phyloP scores from a whole-genome alignment of 208 protist species.

The Trypanosoma scelopori region DNA sequence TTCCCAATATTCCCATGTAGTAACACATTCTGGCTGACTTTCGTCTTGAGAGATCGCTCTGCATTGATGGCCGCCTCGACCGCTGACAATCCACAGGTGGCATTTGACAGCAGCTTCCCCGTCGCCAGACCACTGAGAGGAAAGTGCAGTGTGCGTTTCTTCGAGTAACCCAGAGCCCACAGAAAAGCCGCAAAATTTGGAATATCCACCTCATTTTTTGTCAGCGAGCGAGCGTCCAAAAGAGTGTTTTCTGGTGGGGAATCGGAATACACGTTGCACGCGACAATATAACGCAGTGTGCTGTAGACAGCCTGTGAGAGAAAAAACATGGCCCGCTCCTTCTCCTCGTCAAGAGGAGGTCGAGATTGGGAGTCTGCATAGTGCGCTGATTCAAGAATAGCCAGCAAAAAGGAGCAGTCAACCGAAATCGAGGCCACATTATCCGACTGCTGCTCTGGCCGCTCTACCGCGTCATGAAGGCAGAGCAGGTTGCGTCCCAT shows the following conservation, averaged over 20 bases:
- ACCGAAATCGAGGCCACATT: constrained; percentile 38
- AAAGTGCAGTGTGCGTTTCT: constrained; percentile 42
- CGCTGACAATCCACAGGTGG: constrained; percentile 25
- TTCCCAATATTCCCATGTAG: constrained; percentile 55
- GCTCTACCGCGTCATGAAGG: constrained; percentile 28
- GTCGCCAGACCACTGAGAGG: constrained; percentile 49
- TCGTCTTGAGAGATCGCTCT: not conserved
- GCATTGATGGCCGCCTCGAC: constrained; percentile 19
- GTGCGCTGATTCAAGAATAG: constrained; percentile 67
- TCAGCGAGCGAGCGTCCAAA: constrained; percentile 62
- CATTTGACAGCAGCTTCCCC: constrained; percentile 34
- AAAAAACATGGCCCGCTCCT: constrained; percentile 48
- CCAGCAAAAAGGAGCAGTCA: constrained; percentile 62
- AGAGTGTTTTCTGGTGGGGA: constrained; percentile 46
- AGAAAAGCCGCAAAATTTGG: constrained; percentile 74
- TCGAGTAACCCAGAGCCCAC: constrained; percentile 60
- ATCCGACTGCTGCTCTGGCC: constrained; percentile 25
- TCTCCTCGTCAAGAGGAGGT: constrained; percentile 69
- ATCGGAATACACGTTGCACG: constrained; percentile 58
- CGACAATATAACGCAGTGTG: constrained; percentile 76
- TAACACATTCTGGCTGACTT: not conserved
- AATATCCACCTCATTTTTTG: constrained; percentile 34
- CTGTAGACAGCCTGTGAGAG: constrained; percentile 66
- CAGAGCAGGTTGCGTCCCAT: constrained; percentile 24
- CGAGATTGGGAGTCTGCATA: constrained; percentile 80